Evolutionary conservation across 495 filamentous ascomycete species (phyloP), one percentile per base, ranked within the genome.

Genomic region (Pyrenopolyporus hunteri): DNA sequence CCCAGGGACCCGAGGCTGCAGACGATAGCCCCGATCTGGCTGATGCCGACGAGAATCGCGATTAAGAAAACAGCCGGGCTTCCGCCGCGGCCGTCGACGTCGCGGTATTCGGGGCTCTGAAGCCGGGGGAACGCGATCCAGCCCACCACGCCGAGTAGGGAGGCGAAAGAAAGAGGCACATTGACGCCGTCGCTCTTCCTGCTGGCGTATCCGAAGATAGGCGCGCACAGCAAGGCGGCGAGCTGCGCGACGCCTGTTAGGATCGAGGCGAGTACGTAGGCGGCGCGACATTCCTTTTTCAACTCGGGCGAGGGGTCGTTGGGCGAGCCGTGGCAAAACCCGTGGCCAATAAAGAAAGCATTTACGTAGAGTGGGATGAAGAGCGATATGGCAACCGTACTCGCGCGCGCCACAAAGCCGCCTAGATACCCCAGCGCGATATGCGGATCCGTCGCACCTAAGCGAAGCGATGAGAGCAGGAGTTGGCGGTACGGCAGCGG

Each of bases 351-450:
- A 73, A 93, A 98, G 72, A 91, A 97, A 32, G 87, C 81, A 67
- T 99, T 97, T 55, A 96, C 85, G 59, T 86, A 93, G 3, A 99
- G 81, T 4, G 94, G 95, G 44, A 99, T 87, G 76, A 97, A 99
- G 6, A 97, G 79, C 1, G 91, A 93, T 49, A 98, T 96, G 8
- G 88, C 93, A 35, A 99, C 93, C 0, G 92, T 96, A n/a, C 91
- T 96, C 8, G 94, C 91, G 45, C 94, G 86, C 3, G 95, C 94
- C 0, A 98, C 93, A 61, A 99, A 97, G 11, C 93, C 93, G 52
- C 93, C 94, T 0, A 97, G 75, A 65, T 98, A 99, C 13, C 89
- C 91, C 0, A 98, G 80, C 32, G 86, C 86, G 67, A 99, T 93
- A 44, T 87, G 82, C 19, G 82, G 77, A 68, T 93, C 87, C 16